Evolutionary conservation across 2,329 filamentous ascomycete species (phyloP).

Genomic region (Cadophora malorum): DNA sequence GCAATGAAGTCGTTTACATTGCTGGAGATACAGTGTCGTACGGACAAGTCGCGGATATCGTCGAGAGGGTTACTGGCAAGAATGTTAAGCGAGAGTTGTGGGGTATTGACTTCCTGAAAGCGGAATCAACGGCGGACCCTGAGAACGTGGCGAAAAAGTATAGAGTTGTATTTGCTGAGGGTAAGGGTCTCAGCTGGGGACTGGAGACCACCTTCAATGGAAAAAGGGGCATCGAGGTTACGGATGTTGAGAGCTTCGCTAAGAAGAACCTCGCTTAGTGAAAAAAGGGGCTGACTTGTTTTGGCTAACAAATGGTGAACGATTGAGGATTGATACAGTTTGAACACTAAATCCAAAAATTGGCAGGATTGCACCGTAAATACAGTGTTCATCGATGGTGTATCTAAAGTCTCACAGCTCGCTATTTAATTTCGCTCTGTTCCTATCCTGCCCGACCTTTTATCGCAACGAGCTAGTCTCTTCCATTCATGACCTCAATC

Average conservation of each 20-base stretch:
- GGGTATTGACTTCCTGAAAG: conserved; percentile 52
- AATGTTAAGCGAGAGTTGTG: conserved; percentile 57
- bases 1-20: conserved; percentile 57
- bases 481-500: not conserved
- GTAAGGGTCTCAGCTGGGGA: conserved; percentile 65
- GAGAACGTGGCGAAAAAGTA: conserved; percentile 63
- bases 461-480: no score
- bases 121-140: conserved; percentile 54
- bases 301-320: not conserved
- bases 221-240: conserved; percentile 53
- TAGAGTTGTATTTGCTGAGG: conserved; percentile 64
- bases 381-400: no score
- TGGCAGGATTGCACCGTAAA: no score
- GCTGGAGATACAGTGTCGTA: conserved; percentile 70
- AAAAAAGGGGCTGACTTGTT: not conserved
- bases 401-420: no score
- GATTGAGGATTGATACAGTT: not conserved
- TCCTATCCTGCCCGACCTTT: no score
- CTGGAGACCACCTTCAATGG: conserved; percentile 59
- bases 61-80: conserved; percentile 53
- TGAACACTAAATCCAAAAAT: no score
- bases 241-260: conserved; percentile 47
- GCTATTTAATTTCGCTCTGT: no score
- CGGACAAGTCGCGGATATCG: conserved; percentile 55
- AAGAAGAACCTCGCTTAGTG: conserved; percentile 18